Conservation (phyloP, 495 filamentous ascomycete genomes). For the Pyronema omphalodes region DNA sequence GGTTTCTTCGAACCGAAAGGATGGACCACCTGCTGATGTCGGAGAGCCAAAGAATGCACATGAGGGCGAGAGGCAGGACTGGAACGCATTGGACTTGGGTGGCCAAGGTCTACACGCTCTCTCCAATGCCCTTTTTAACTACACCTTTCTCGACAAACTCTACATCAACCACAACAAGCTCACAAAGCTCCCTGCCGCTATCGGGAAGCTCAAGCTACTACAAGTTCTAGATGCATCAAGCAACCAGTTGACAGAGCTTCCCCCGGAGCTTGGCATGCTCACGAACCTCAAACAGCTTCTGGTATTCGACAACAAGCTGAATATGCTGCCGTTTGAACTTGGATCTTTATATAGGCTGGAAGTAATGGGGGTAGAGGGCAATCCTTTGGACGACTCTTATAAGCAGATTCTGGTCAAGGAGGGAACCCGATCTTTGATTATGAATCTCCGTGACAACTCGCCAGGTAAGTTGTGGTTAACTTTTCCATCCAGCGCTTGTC, state of each 20-base stretch:
- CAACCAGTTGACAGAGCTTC: conserved; percentile 67
- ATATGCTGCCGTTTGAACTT: conserved; percentile 63
- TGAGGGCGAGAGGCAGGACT: conserved; percentile 54
- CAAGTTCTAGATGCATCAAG: conserved; percentile 68
- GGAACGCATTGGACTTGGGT: conserved; percentile 80
- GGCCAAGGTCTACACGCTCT: conserved; percentile 79
- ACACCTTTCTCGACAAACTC: conserved; percentile 70
- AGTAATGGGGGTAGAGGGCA: conserved; percentile 79
- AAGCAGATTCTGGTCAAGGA: conserved; percentile 65
- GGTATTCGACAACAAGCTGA: conserved; percentile 77
- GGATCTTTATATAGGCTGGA: conserved; percentile 75
- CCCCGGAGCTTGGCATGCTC: conserved; percentile 90
- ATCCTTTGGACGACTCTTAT: conserved; percentile 53
- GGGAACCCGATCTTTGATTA: conserved; percentile 70
- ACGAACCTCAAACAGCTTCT: conserved; percentile 61
- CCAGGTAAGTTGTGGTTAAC: conserved; percentile 41
- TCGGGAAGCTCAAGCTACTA: conserved; percentile 64
- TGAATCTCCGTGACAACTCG: conserved; percentile 60
- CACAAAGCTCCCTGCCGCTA: conserved; percentile 48
- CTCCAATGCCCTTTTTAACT: conserved; percentile 58
- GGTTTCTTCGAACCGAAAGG: conserved; percentile 21
- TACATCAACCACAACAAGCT: conserved; percentile 87
- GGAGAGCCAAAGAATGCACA: conserved; percentile 42
- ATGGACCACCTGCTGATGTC: conserved; percentile 32
- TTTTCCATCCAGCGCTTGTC: conserved; percentile 9